Conservation (phyloP, 2,329 filamentous ascomycete species). For the Plectosphaerella plurivora region DNA sequence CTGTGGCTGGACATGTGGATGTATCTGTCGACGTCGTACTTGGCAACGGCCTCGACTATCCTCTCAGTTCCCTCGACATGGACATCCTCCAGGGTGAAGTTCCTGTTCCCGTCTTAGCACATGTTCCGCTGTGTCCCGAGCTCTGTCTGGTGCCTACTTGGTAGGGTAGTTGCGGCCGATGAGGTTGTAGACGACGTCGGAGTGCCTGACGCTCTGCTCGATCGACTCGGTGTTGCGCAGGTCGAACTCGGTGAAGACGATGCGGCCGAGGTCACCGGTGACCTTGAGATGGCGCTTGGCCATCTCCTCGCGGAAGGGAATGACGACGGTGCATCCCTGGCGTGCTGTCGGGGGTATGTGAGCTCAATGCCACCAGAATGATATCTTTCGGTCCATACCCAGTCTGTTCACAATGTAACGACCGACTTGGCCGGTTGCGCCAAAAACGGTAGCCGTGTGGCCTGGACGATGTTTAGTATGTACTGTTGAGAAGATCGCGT, state of each 20-base stretch:
- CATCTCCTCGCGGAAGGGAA: slow-evolving; percentile 97
- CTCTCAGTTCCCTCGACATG: slow-evolving; percentile 89
- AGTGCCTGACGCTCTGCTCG: slow-evolving; percentile 94
- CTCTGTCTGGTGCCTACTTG: slow-evolving; percentile 55
- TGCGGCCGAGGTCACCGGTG: slow-evolving; percentile 85
- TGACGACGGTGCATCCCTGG: slow-evolving; percentile 87
- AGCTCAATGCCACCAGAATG: no score
- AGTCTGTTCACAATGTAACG: slow-evolving; percentile 97
- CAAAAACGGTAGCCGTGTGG: slow-evolving; percentile 96
- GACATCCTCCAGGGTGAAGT: slow-evolving; percentile 89
- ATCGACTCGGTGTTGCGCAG: slow-evolving; percentile 91
- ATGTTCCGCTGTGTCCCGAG: not conserved
- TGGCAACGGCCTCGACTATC: slow-evolving; percentile 89
- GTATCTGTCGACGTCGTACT: slow-evolving; percentile 96
- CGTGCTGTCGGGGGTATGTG: slow-evolving; percentile 53
- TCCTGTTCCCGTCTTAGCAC: slow-evolving; percentile 52
- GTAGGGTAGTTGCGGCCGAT: slow-evolving; percentile 93
- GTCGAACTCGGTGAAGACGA: slow-evolving; percentile 92
- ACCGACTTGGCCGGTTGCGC: slow-evolving; percentile 91
- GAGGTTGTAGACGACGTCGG: slow-evolving; percentile 95
- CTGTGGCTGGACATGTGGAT: slow-evolving; percentile 97
- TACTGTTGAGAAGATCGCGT: slow-evolving; percentile 8
- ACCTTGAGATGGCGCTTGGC: slow-evolving; percentile 94
- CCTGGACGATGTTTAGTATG: slow-evolving; percentile 46
- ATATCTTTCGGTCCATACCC: slow-evolving; percentile 40